Evolutionary conservation across 345 rosid genomes (phyloP), one percentile per base, ranked within the genome.

Genomic region (Cardamine resedifolia): DNA sequence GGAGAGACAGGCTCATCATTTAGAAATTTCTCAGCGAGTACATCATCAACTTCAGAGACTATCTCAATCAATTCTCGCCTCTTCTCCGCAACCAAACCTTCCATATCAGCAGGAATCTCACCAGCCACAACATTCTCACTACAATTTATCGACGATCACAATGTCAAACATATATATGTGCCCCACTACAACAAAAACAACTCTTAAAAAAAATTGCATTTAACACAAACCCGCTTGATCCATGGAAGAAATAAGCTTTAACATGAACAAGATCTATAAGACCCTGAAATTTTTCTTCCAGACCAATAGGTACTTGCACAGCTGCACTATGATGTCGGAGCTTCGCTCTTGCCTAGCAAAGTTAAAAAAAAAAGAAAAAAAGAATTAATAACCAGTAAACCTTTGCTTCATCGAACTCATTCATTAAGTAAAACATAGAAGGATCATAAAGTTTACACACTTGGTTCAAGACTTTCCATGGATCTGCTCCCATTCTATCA

Each of bases 401-500:
- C 38, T 8, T 41, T 8, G 30, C 1, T 36, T 61, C 14, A 50
- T 16, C 16, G 16, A 63, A 60, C 28, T 49, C 66, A 36, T 38
- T 57, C 38, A 15, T 26, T 7, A 39, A 28, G 6, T 10, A 28
- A 39, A 26, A 1, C n/a, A 74, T 6, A 12, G 6, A 47, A 57
- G 14, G 2, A 64, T 48, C 24, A 36, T 1, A 57, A 33, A 33
- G 8, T 59, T 19, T 45, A 56, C 76, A 45, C 28, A 96, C 99
- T 96, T 96, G 99, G 76, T 76, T 88, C 79, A 96, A 75, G 58
- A 96, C 99, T 85, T 92, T 96, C 98, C 97, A 92, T 0, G 98
- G 99, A 80, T 96, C 99, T 15, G 99, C 99, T 77, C 98, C 99
- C 99, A 90, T 96, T 49, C 99, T 79, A 79, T 96, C 99, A 65